Conservation (phyloP, 1,139 yeast genomes). For the Kodamaea plutei region DNA sequence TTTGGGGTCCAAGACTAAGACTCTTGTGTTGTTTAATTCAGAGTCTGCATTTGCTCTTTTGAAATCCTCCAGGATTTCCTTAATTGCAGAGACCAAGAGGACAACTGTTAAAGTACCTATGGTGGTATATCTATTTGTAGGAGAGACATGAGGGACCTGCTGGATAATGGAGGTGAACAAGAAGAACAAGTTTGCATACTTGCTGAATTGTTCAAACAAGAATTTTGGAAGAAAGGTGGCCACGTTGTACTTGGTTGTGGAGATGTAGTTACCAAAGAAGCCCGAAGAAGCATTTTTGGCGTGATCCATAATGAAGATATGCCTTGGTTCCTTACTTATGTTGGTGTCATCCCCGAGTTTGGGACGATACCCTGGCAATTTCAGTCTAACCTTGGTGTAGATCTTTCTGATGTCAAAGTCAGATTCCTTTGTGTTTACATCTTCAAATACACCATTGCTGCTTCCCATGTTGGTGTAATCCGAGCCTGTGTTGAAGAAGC, state of each 20-base stretch:
- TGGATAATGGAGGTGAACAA: constrained; percentile 89
- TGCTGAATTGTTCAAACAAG: constrained; percentile 92
- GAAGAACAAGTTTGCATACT: constrained; percentile 93
- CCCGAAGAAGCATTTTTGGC: constrained; percentile 51
- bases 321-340: constrained; percentile 48
- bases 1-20: constrained; percentile 60
- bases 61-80: constrained; percentile 86
- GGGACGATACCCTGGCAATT: constrained; percentile 23
- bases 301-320: constrained; percentile 63
- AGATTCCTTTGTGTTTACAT: constrained; percentile 14
- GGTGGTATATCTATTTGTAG: constrained; percentile 94
- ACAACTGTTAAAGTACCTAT: constrained; percentile 87
- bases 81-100: constrained; percentile 82
- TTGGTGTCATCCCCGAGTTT: constrained; percentile 7
- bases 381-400: constrained; percentile 41
- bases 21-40: constrained; percentile 78
- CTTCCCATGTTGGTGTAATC: constrained; percentile 14
- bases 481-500: constrained; percentile 12
- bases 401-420: constrained; percentile 59
- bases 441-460: constrained; percentile 7
- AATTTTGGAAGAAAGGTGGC: constrained; percentile 95
- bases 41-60: constrained; percentile 87
- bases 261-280: constrained; percentile 79
- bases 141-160: constrained; percentile 95
- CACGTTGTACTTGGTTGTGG: constrained; percentile 93